Conservation (phyloP, 106 monocot genomes). For the Apostasia shenzhenica region DNA sequence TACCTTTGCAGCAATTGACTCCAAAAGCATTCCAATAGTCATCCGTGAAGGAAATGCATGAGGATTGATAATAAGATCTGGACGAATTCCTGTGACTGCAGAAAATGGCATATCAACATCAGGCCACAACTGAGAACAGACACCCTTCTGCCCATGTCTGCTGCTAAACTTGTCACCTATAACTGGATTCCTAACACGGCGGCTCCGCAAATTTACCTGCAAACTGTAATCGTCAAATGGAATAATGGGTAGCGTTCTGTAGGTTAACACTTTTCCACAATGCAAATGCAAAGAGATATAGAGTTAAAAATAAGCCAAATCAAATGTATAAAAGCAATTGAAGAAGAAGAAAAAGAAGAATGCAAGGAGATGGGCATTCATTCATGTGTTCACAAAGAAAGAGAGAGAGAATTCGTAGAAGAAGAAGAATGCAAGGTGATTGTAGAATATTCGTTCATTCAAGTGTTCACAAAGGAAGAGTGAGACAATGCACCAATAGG, state of each 20-base stretch:
- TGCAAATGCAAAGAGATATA: too few relatives aligned
- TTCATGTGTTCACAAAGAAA: too few relatives aligned
- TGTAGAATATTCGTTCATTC: too few relatives aligned
- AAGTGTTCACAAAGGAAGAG: too few relatives aligned
- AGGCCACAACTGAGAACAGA: slow-evolving; percentile 97
- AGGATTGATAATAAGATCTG: slow-evolving; percentile 97
- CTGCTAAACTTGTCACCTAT: slow-evolving; percentile 99
- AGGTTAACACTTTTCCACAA: too few relatives aligned
- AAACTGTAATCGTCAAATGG: slow-evolving; percentile 7
- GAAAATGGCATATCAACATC: slow-evolving; percentile 99
- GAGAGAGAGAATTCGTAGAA: too few relatives aligned
- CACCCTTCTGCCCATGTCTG: slow-evolving; percentile 97
- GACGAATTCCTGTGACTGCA: slow-evolving; percentile 83
- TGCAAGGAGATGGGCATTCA: too few relatives aligned
- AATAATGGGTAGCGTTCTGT: not conserved
- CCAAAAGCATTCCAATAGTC: slow-evolving; percentile 99
- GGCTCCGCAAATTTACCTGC: slow-evolving; percentile 77
- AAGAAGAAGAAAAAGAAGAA: too few relatives aligned
- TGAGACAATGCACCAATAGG: too few relatives aligned
- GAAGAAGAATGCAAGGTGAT: too few relatives aligned
- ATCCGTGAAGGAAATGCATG: slow-evolving; percentile 99
- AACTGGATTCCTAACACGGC: slow-evolving; percentile 71
- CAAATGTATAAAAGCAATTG: too few relatives aligned
- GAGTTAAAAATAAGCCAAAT: too few relatives aligned
- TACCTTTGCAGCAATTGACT: slow-evolving; percentile 98